These are phyloP conservation scores for Rhynchosporium secalis DNA, from an alignment of 2,329 filamentous ascomycete species.

Conservation along the genomic window DNA sequence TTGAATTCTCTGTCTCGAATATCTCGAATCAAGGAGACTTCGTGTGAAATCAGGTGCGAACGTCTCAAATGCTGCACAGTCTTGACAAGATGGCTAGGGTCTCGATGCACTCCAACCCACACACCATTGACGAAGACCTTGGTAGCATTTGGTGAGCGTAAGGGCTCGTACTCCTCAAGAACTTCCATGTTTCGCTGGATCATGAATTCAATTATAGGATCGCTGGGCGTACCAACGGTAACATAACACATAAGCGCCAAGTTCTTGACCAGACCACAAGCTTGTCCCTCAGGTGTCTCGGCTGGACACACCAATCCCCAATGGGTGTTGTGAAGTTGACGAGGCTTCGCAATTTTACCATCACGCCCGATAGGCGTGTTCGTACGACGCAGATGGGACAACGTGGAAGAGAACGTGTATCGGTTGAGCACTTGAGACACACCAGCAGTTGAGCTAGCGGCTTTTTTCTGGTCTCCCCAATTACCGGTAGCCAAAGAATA, in stretches of 20 bases:
- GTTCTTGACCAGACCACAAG: slow-evolving; percentile 98
- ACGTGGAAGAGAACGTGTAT: slow-evolving; percentile 94
- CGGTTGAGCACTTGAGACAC: slow-evolving; percentile 97
- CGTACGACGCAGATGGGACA: slow-evolving; percentile 94
- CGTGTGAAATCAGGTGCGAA: slow-evolving; percentile 80
- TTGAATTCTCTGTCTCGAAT: slow-evolving; percentile 98
- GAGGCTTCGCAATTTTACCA: slow-evolving; percentile 96
- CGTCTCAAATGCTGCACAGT: slow-evolving; percentile 77
- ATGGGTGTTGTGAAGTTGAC: slow-evolving; percentile 97
- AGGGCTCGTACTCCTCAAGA: slow-evolving; percentile 88
- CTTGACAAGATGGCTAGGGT: slow-evolving; percentile 80
- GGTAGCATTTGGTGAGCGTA: slow-evolving; percentile 84
- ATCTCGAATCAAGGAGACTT: slow-evolving; percentile 92
- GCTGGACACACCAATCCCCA: slow-evolving; percentile 98
- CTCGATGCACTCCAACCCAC: slow-evolving; percentile 94
- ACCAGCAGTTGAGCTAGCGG: slow-evolving; percentile 89
- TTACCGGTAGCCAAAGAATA: slow-evolving; percentile 97
- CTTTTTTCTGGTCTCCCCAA: slow-evolving; percentile 99
- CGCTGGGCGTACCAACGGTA: slow-evolving; percentile 87
- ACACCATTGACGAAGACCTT: slow-evolving; percentile 98
- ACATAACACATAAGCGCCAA: slow-evolving; percentile 97
- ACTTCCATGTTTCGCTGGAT: slow-evolving; percentile 94
- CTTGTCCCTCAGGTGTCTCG: slow-evolving; percentile 96
- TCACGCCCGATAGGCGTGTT: slow-evolving; percentile 98
- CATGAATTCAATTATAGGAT: slow-evolving; percentile 94